Percentiles rank a stretch among this genome's conserved stretches.
Evolutionary conservation across 805 yeast species (phyloP).

Genomic region (Wickerhamiella allomyrinae): DNA sequence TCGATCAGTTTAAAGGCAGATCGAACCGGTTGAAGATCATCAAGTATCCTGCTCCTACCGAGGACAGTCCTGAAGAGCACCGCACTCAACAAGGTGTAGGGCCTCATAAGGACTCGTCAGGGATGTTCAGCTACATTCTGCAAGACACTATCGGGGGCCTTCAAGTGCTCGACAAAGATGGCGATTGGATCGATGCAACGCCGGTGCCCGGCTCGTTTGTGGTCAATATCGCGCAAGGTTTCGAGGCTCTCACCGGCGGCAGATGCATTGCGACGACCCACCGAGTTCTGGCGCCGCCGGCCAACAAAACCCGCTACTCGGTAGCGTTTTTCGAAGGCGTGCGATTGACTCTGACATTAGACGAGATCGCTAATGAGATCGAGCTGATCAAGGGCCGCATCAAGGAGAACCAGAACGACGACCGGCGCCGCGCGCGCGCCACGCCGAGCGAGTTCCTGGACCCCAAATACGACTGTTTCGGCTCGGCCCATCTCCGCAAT

Average conservation of each 20-base stretch:
- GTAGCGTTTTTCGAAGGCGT: constrained; percentile 36
- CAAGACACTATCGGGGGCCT: constrained; percentile 42
- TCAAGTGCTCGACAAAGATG: constrained; percentile 41
- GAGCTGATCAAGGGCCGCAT: constrained; percentile 18
- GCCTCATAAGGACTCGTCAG: constrained; percentile 50
- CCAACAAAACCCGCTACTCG: constrained; percentile 17
- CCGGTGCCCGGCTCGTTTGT: constrained; percentile 37
- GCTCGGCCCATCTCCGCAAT: constrained; percentile 30
- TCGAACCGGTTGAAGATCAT: constrained; percentile 39
- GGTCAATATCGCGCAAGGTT: constrained; percentile 46
- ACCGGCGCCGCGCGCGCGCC: constrained; percentile 18
- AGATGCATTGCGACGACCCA: constrained; percentile 48
- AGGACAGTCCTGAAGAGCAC: not conserved
- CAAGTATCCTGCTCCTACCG: constrained; percentile 36
- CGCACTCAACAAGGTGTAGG: constrained; percentile 37
- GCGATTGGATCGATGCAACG: constrained; percentile 43
- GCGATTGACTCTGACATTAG: constrained; percentile 21
- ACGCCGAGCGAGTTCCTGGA: constrained; percentile 22
- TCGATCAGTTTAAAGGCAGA: constrained; percentile 37
- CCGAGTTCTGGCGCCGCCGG: constrained; percentile 24
- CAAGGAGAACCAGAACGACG: constrained; percentile 18
- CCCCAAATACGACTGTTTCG: constrained; percentile 24
- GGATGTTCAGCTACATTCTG: constrained; percentile 43
- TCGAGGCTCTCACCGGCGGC: constrained; percentile 45
- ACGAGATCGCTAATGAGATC: constrained; percentile 19